Evolutionary conservation across 164 flowering plant genomes (phyloP), one percentile per base, ranked within the genome.

Genomic region (Platanus orientalis): DNA sequence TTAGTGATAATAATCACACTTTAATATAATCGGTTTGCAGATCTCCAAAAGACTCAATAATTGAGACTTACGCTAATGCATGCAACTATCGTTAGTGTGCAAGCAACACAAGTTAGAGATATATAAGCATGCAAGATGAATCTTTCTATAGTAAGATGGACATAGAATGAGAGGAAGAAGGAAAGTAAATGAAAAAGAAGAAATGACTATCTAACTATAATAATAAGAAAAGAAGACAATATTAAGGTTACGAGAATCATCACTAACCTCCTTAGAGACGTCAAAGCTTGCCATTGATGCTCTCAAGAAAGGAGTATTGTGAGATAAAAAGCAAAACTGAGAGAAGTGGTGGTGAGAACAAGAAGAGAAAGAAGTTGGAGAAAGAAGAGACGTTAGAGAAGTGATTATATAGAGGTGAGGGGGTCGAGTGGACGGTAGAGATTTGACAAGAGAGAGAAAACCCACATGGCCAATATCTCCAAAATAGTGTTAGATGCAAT

Each of bases 231-330:
- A n/a, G 36, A 7, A 39, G 25, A 9, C 7, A n/a, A n/a, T 44
- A 13, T 30, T 12, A 20, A 7, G n/a, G 39, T 26, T 13, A 47
- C 24, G 55, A 55, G 36, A 25, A 24, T 4, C 29, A 51, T 1
- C 25, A 65, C 81, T 59, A 23, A 85, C 90, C 87, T 75, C 71
- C 59, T 66, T 78, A 44, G 69, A 74, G 20, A 70, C 54, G 32
- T 79, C 77, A 17, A 78, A 55, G 67, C 77, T 71, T 45, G 79
- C 75, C 91, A 86, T 83, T 76, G 78, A 50, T 48, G 70, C 13
- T 59, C 34, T 48, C 39, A 42, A 47, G 49, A 36, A 42, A 40
- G 36, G 20, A 24, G 25, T 16, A 20, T 19, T 14, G 0, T 44
- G 4, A 57, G 36, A 30, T 44, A n/a, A n/a, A 14, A 44, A 17